A percentile compares a stretch with the other conserved stretches of the same genome.
Conservation (phyloP, 1,139 yeast species). For the Saccharomyces pastorianus region DNA sequence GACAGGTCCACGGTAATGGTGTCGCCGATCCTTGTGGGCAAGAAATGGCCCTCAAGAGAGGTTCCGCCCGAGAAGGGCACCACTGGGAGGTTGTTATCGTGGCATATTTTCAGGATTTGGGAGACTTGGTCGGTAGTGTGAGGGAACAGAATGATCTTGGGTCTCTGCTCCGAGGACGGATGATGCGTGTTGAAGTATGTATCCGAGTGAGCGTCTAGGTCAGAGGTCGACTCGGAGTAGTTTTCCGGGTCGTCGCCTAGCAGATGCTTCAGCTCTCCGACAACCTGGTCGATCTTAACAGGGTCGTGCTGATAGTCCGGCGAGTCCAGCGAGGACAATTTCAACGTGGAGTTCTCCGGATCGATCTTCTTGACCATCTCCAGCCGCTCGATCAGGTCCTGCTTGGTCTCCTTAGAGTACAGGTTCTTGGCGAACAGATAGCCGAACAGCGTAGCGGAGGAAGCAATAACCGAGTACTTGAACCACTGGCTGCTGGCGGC, state of each 20-base stretch:
- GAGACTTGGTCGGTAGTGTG: constrained; percentile 62
- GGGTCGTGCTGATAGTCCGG: background rate
- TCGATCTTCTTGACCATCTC: background rate
- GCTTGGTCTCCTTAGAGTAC: background rate
- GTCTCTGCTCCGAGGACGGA: constrained; percentile 45
- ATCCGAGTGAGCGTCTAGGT: constrained; percentile 47
- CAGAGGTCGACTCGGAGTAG: constrained; percentile 20
- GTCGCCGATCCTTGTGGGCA: constrained; percentile 57
- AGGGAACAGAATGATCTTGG: constrained; percentile 56
- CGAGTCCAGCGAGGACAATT: background rate
- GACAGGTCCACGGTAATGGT: constrained; percentile 50
- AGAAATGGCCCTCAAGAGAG: constrained; percentile 79
- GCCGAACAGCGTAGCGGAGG: background rate
- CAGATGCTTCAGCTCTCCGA: constrained; percentile 18
- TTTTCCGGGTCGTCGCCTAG: constrained; percentile 20
- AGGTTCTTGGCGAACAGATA: background rate
- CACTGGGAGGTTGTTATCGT: constrained; percentile 58
- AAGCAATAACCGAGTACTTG: background rate
- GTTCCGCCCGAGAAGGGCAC: constrained; percentile 86
- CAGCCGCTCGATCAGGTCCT: background rate
- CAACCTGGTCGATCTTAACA: constrained; percentile 1
- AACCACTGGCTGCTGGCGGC: background rate
- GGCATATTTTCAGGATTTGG: constrained; percentile 53
- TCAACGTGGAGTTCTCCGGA: background rate
- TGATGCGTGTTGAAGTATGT: constrained; percentile 60